Percentiles rank a stretch among this genome's conserved stretches.
phyloP scores from a whole-genome alignment of 805 yeast species.

The Groenewaldozyma salmanticensis region DNA sequence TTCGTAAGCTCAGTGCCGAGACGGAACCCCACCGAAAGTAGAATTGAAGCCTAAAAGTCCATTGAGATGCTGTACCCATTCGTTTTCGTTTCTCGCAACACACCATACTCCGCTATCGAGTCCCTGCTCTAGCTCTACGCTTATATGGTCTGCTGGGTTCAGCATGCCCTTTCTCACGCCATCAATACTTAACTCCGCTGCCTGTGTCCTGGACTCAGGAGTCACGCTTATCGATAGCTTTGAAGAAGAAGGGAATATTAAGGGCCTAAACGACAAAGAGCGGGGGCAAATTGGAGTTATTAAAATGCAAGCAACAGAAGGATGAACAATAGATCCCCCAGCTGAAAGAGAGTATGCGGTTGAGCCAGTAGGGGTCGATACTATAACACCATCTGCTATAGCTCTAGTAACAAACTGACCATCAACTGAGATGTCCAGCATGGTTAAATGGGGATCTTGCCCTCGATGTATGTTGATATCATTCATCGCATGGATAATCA shows the following conservation, averaged over 20 bases:
- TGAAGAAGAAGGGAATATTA: slow-evolving; percentile 69
- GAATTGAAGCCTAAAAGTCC: slow-evolving; percentile 84
- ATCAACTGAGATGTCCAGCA: slow-evolving; percentile 76
- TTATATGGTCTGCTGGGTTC: slow-evolving; percentile 45
- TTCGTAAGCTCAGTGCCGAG: slow-evolving; percentile 1
- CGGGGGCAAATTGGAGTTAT: slow-evolving; percentile 90
- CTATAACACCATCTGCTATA: slow-evolving; percentile 80
- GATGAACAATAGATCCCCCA: slow-evolving; percentile 91
- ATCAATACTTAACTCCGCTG: slow-evolving; percentile 65
- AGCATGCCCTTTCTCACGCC: slow-evolving; percentile 63
- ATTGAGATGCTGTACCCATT: slow-evolving; percentile 88
- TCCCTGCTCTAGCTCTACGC: slow-evolving; percentile 21
- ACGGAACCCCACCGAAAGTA: slow-evolving; percentile 44
- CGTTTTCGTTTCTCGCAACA: slow-evolving; percentile 70
- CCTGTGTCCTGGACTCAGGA: slow-evolving; percentile 27
- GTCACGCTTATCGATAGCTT: slow-evolving; percentile 39
- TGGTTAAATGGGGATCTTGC: slow-evolving; percentile 72
- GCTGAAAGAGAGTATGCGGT: slow-evolving; percentile 85
- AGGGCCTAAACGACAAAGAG: slow-evolving; percentile 81
- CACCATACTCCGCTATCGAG: slow-evolving; percentile 65
- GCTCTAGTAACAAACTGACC: slow-evolving; percentile 80
- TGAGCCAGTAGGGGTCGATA: slow-evolving; percentile 90
- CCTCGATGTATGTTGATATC: slow-evolving; percentile 87
- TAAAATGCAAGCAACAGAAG: slow-evolving; percentile 70
- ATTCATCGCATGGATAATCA: slow-evolving; percentile 71